A percentile compares a stretch with the other conserved stretches of the same genome.
Evolutionary conservation across 805 yeast genomes (phyloP).

Genomic region (Myxozyma sirexii): DNA sequence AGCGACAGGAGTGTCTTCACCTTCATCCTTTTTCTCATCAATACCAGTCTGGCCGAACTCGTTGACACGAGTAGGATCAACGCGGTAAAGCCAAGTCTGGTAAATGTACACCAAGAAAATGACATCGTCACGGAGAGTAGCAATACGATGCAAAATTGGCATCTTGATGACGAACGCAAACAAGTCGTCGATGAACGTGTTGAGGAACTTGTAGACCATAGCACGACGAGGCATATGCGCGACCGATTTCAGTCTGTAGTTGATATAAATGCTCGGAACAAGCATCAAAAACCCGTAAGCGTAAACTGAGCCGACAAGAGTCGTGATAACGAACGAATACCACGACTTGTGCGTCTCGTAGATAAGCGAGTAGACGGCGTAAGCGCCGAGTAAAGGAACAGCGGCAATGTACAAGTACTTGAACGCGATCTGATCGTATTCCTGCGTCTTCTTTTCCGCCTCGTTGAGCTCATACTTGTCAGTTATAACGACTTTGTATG

Average conservation of each 20-base stretch:
- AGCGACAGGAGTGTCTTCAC: slow-evolving; percentile 1
- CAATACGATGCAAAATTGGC: slow-evolving; percentile 49
- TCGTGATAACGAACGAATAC: slow-evolving; percentile 48
- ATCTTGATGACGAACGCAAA: slow-evolving; percentile 49
- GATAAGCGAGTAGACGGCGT: slow-evolving; percentile 45
- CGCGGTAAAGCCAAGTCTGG: slow-evolving; percentile 48
- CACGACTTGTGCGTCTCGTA: slow-evolving; percentile 49
- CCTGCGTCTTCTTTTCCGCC: slow-evolving; percentile 47
- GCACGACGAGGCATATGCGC: slow-evolving; percentile 50
- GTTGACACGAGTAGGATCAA: slow-evolving; percentile 46
- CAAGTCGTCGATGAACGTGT: slow-evolving; percentile 48
- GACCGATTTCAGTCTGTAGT: slow-evolving; percentile 49
- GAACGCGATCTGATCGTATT: slow-evolving; percentile 48
- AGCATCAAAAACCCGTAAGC: slow-evolving; percentile 49
- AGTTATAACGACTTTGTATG: slow-evolving; percentile 37
- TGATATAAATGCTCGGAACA: slow-evolving; percentile 48
- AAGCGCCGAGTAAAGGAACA: slow-evolving; percentile 45
- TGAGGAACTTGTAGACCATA: slow-evolving; percentile 48
- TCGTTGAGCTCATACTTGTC: slow-evolving; percentile 46
- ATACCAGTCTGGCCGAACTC: slow-evolving; percentile 45
- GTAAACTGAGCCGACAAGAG: slow-evolving; percentile 48
- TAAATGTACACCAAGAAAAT: slow-evolving; percentile 48
- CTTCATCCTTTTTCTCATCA: slow-evolving; percentile 4
- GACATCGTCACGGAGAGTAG: slow-evolving; percentile 49
- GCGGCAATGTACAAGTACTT: slow-evolving; percentile 45